Conservation (phyloP, 495 filamentous ascomycete genomes). For the Trichocladium antarcticum region DNA sequence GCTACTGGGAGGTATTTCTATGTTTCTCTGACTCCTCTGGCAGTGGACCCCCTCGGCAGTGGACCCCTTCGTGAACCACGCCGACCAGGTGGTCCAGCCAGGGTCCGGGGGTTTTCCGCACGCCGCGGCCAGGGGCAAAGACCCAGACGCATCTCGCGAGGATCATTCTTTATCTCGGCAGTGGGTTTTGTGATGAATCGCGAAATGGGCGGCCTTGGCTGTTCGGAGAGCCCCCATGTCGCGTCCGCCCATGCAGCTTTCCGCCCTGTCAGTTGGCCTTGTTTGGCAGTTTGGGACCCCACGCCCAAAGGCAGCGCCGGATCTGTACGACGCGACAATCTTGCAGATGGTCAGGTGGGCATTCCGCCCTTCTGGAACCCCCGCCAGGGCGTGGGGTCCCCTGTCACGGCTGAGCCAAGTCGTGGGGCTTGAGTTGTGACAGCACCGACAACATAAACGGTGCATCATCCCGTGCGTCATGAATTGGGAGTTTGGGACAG, state of each 20-base stretch:
- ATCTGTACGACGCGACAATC: neutral
- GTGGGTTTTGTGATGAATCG: neutral
- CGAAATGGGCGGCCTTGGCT: neutral
- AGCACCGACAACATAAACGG: neutral
- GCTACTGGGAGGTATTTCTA: neutral
- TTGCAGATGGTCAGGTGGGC: constrained; percentile 2
- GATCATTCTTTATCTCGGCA: neutral
- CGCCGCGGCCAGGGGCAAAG: neutral
- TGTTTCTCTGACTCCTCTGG: neutral
- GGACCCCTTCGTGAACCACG: neutral
- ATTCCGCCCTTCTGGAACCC: neutral
- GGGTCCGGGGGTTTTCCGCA: constrained; percentile 5
- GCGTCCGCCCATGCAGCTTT: neutral
- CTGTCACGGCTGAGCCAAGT: neutral
- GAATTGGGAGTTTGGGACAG: too few relatives aligned
- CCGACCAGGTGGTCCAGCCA: constrained; percentile 1
- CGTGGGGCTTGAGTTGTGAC: too few relatives aligned
- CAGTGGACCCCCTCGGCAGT: neutral
- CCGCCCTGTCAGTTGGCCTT: neutral
- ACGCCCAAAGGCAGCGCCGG: neutral
- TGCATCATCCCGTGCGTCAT: too few relatives aligned
- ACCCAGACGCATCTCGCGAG: neutral
- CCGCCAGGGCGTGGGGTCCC: neutral
- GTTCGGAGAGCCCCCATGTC: neutral
- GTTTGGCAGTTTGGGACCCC: neutral